Evolutionary conservation across 2,329 filamentous ascomycete genomes (phyloP), one percentile per base, ranked within the genome.

Genomic region (Diaporthe ilicicola): DNA sequence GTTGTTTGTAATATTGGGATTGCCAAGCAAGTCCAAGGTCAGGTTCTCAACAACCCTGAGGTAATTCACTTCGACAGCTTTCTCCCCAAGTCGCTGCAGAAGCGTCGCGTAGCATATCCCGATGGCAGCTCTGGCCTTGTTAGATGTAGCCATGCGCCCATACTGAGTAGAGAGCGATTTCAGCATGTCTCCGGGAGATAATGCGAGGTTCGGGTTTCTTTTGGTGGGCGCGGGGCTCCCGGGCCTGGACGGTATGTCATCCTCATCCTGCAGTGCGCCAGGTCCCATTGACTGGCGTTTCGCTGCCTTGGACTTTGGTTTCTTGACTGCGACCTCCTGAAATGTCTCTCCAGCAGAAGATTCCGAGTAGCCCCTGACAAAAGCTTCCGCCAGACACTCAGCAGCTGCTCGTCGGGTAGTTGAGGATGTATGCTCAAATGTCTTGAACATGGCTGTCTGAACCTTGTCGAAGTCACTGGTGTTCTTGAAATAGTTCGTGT

Each of bases 381-480:
- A 85, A n/a, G 91, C 90, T 72, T 94, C 90, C 12, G 94, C 93
- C 70, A 98, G 86, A 78, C 93, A 95, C 69, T 94, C 93, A 8
- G 94, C 95, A 4, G 94, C 94, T 2, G 95, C 93, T 81, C 95
- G 93, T 72, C 96, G 89, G 65, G 97, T 94, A 34, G 91, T 87
- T 0, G 91, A 83, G 61, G 91, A 93, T 1, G 90, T 82, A 44
- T 92, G 95, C 76, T 99, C 96, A 72, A 97, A 92, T 0, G 92
- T 89, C 81, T 97, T 98, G 88, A 94, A 96, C 19, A 97, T 84
- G 7, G 92, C 90, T 42, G 88, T 89, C 81, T 95, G 94, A 24
- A 98, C 82, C 79, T 93, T 94, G 75, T 99, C 96, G 77, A 97
- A 97, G 78, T 99, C 96, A 79, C 88, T 91, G 17, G 92, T 90